Conservation (phyloP, 2,329 filamentous ascomycete species). For the Gliomastix tumulicola region DNA sequence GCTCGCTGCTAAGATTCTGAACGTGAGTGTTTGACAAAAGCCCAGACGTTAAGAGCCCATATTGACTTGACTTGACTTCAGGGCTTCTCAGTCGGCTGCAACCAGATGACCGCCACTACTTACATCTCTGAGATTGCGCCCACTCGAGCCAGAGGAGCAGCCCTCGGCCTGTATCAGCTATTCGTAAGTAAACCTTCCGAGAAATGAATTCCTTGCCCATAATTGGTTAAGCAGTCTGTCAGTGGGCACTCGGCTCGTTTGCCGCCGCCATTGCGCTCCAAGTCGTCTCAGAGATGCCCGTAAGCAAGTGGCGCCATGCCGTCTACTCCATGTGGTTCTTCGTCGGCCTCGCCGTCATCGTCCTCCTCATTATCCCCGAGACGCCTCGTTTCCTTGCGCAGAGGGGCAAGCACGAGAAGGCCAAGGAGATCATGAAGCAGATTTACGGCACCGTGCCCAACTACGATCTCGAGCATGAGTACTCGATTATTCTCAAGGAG, state of each 20-base stretch:
- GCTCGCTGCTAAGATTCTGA: neutral
- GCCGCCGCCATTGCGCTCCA: neutral
- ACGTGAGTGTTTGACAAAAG: neutral
- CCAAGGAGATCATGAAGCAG: neutral
- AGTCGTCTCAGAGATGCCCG: neutral
- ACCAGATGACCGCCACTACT: neutral
- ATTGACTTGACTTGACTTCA: neutral
- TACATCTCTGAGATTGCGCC: neutral
- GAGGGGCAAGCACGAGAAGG: slow-evolving; percentile 33
- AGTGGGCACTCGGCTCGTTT: neutral
- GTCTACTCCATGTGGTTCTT: neutral
- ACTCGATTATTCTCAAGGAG: neutral
- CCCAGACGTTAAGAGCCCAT: neutral
- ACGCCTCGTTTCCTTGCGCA: neutral
- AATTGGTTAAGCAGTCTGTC: neutral
- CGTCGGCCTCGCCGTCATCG: neutral
- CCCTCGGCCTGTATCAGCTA: neutral
- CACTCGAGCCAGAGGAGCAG: neutral
- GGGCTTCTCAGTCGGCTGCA: neutral
- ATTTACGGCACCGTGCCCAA: neutral
- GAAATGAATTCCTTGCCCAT: no score
- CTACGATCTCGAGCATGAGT: neutral
- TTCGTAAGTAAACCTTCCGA: neutral
- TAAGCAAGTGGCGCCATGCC: neutral
- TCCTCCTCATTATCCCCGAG: neutral